phyloP scores from a whole-genome alignment of 2,329 filamentous ascomycete species.

The Alternaria infectoria region DNA sequence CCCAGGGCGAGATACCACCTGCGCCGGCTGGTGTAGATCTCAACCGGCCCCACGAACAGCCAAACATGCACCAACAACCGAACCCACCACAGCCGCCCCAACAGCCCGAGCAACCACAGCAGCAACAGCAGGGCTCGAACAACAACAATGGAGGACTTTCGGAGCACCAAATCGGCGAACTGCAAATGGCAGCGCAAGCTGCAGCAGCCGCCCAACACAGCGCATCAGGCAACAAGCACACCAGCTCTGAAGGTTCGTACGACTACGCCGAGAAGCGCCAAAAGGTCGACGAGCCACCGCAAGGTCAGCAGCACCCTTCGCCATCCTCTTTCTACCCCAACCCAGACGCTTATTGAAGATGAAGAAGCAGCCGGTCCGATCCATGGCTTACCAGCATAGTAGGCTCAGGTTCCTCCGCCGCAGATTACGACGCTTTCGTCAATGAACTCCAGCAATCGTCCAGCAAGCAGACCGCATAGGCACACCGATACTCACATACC shows the following conservation, averaged over 20 bases:
- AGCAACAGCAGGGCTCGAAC: constrained; percentile 28
- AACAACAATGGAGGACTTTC: constrained; percentile 45
- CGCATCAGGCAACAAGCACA: constrained; percentile 41
- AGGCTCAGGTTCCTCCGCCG: constrained; percentile 16
- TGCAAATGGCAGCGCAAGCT: constrained; percentile 47
- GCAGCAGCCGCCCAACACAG: constrained; percentile 44
- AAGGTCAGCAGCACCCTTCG: constrained; percentile 44
- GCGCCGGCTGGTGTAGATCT: constrained; percentile 82
- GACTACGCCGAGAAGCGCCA: constrained; percentile 46
- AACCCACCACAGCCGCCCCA: constrained; percentile 25
- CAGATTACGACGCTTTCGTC: constrained; percentile 27
- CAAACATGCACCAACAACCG: constrained; percentile 29
- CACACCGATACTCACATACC: background rate
- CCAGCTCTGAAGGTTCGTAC: constrained; percentile 39
- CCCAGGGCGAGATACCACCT: constrained; percentile 81
- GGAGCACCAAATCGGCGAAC: constrained; percentile 42
- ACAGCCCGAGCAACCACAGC: constrained; percentile 29
- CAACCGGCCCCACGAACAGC: constrained; percentile 56
- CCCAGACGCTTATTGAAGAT: constrained; percentile 39
- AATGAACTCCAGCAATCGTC: constrained; percentile 24
- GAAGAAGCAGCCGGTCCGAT: constrained; percentile 33
- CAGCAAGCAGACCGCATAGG: constrained; percentile 18
- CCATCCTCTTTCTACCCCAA: constrained; percentile 26
- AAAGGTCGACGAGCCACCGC: constrained; percentile 40
- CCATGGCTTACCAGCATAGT: constrained; percentile 32